These are phyloP conservation scores for Pseudogymnoascus sp. DNA, from an alignment of 2,329 filamentous ascomycete species.

Conservation along the genomic window DNA sequence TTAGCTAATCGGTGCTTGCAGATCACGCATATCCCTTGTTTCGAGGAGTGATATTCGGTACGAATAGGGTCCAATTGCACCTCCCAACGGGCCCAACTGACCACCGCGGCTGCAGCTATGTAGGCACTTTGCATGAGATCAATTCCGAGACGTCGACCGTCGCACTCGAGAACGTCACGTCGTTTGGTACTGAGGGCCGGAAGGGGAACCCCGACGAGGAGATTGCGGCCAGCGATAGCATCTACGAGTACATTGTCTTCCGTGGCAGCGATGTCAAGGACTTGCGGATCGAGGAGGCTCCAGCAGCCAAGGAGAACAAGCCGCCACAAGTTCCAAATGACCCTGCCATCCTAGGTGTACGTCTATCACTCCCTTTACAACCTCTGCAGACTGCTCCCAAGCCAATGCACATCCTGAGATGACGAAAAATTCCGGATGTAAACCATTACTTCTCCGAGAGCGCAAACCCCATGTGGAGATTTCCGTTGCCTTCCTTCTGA, in stretches of 20 bases:
- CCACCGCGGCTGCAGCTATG: constrained; percentile 56
- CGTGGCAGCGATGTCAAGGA: constrained; percentile 98
- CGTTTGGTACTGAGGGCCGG: constrained; percentile 88
- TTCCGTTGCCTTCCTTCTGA: constrained; percentile 99
- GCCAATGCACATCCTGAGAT: constrained; percentile 34
- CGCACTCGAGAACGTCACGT: constrained; percentile 91
- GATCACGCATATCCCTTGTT: constrained; percentile 90
- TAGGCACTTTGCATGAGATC: constrained; percentile 93
- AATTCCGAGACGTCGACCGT: constrained; percentile 96
- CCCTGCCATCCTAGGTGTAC: constrained; percentile 93
- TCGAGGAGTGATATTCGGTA: constrained; percentile 97
- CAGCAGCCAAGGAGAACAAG: constrained; percentile 64
- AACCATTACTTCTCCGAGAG: constrained; percentile 80
- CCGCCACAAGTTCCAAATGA: constrained; percentile 80
- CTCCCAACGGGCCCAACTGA: constrained; percentile 12
- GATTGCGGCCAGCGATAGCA: constrained; percentile 71
- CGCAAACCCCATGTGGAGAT: constrained; percentile 92
- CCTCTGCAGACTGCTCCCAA: constrained; percentile 10
- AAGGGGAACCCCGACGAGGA: constrained; percentile 71
- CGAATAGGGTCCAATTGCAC: constrained; percentile 27
- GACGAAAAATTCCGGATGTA: constrained; percentile 99
- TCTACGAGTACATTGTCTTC: constrained; percentile 99
- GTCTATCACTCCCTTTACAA: constrained; percentile 36
- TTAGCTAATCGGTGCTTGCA: constrained; percentile 32
- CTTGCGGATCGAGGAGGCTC: constrained; percentile 80